Evolutionary conservation across 257 asterid genomes (phyloP).

Genomic region (Anisodus tanguticus): DNA sequence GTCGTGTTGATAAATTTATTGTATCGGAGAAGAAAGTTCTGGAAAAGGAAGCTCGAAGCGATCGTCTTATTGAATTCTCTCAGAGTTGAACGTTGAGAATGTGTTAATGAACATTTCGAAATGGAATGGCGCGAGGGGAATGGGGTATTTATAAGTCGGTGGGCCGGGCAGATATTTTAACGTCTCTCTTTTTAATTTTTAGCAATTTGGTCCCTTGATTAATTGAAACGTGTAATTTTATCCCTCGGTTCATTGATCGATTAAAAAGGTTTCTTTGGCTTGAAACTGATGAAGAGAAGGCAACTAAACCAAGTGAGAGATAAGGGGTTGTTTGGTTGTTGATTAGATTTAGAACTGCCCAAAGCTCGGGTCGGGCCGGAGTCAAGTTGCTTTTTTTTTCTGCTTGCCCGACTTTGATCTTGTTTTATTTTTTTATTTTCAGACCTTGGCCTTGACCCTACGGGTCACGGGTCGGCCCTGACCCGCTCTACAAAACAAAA

Average conservation of each 20-base stretch:
- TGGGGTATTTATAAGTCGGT: slow-evolving; percentile 40
- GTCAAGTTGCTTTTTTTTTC: too few relatives aligned
- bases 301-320: not conserved
- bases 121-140: slow-evolving; percentile 48
- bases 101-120: slow-evolving; percentile 31
- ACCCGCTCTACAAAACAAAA: too few relatives aligned
- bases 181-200: not conserved
- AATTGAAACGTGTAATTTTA: not conserved
- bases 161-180: not conserved
- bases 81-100: not conserved
- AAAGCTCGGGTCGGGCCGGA: too few relatives aligned
- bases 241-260: not conserved
- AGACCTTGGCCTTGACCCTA: too few relatives aligned
- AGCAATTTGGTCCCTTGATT: not conserved
- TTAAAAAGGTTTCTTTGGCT: too few relatives aligned
- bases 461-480: too few relatives aligned
- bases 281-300: not conserved
- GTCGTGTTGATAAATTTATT: not conserved
- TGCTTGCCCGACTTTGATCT: too few relatives aligned
- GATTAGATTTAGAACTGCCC: too few relatives aligned
- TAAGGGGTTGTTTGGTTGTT: too few relatives aligned
- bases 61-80: slow-evolving; percentile 4
- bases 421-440: too few relatives aligned
- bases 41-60: slow-evolving; percentile 1
- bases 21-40: slow-evolving; percentile 31